These are phyloP conservation scores for Prunus armeniaca DNA, from an alignment of 306 rosid species.

Conservation along the genomic window DNA sequence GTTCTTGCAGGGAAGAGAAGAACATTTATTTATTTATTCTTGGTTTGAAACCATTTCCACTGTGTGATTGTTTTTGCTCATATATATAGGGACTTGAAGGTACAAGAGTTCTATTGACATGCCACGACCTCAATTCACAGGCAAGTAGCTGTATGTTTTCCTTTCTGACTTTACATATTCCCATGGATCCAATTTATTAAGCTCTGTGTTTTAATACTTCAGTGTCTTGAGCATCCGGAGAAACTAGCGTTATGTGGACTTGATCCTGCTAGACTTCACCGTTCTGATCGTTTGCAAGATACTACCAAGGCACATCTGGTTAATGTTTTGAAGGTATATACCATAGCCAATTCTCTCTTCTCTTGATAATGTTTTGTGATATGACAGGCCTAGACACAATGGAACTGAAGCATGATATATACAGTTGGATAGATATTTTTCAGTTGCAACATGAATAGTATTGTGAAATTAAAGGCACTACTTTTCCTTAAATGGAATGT, in stretches of 20 bases:
- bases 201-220: slow-evolving; percentile 11
- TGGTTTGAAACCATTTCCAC: not conserved
- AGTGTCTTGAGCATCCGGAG: slow-evolving; percentile 67
- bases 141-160: slow-evolving; percentile 38
- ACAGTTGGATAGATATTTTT: not conserved
- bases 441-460: not conserved
- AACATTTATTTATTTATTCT: not conserved
- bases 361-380: not conserved
- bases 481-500: not conserved
- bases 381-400: not conserved
- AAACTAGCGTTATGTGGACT: slow-evolving; percentile 85
- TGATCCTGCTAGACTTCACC: slow-evolving; percentile 72
- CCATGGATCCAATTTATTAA: slow-evolving; percentile 13
- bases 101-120: slow-evolving; percentile 65
- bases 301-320: slow-evolving; percentile 53
- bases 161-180: slow-evolving; percentile 19
- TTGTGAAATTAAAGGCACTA: not conserved
- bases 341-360: slow-evolving; percentile 15
- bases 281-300: slow-evolving; percentile 87
- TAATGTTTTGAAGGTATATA: slow-evolving; percentile 70
- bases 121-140: slow-evolving; percentile 70
- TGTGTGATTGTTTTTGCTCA: slow-evolving; percentile 2
- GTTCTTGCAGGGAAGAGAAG: not conserved
- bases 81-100: slow-evolving; percentile 61
- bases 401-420: not conserved